Evolutionary conservation across 192 early-diverging fungal genomes (phyloP), one percentile per base, ranked within the genome.

Genomic region (Entomortierella beljakovae): DNA sequence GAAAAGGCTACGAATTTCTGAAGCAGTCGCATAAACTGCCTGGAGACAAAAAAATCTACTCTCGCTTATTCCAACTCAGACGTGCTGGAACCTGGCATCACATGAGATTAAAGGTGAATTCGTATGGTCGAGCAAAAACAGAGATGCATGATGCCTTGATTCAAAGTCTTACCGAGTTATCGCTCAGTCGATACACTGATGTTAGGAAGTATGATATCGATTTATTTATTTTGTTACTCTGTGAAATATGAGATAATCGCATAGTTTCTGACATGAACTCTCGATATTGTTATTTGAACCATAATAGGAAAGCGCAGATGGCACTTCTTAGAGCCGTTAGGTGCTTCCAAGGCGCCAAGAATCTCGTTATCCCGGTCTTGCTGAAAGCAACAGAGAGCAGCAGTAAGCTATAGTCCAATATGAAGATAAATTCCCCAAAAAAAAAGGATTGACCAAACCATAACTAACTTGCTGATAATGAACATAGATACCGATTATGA

Each of bases 161-260:
- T 18, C 40, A 68, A 6, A 86, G 88, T 64, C 58, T 93, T n/a
- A 69, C 85, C n/a, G 81, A 92, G 22, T 60, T 92, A 50, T 90
- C 90, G 0, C 48, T 88, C 6, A 46, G 43, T 15, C 43, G 20
- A 20, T 46, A 46, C 20, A 20, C 15, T 4, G 43, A 46, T 46
- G 43, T 46, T 11, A 46, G 43, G 20, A 46, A 46, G 43, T 46
- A 46, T 11, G 43, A 4, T 15, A 11, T 16, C 20, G 43, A 20
- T 46, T 13, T 13, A 6, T 13, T 38, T 38, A 13, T 13, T 38
- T 38, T 38, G 37, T 28, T n/a, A n/a, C n/a, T n/a, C n/a, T n/a
- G n/a, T n/a, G n/a, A n/a, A n/a, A n/a, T n/a, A n/a, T n/a, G n/a
- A n/a, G n/a, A n/a, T n/a, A n/a, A n/a, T n/a, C n/a, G n/a, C n/a